Evolutionary conservation across 2,329 filamentous ascomycete genomes (phyloP).

Genomic region (Neospermospora avenae): DNA sequence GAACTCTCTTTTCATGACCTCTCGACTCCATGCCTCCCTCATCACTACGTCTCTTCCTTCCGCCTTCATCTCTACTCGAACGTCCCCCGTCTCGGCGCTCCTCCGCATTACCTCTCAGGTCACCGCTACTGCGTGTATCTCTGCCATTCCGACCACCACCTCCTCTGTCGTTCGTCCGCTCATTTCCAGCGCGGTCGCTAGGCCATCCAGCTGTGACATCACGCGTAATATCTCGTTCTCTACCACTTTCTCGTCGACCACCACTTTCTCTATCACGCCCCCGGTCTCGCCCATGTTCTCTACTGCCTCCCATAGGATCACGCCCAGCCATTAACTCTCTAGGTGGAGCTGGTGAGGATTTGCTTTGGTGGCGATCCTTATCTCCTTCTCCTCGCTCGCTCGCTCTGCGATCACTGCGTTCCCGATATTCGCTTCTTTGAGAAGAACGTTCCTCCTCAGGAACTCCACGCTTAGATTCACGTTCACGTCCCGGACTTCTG

Average conservation of each 20-base stretch:
- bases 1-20: constrained; percentile 30
- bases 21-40: constrained; percentile 28
- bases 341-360: constrained; percentile 13
- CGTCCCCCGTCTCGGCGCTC: constrained; percentile 28
- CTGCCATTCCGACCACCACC: constrained; percentile 22
- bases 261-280: constrained; percentile 27
- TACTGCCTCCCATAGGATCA: constrained; percentile 10
- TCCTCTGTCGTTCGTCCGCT: constrained; percentile 20
- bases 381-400: constrained; percentile 14
- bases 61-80: constrained; percentile 25
- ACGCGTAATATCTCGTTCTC: constrained; percentile 22
- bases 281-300: constrained; percentile 22
- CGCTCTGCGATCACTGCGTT: constrained; percentile 24
- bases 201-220: constrained; percentile 27
- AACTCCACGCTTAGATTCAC: constrained; percentile 30
- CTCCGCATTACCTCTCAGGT: constrained; percentile 16
- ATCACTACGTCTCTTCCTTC: constrained; percentile 33
- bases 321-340: constrained; percentile 22
- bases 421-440: constrained; percentile 30
- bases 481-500: constrained; percentile 28
- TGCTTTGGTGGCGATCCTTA: constrained; percentile 22
- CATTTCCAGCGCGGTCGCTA: constrained; percentile 20
- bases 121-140: constrained; percentile 18
- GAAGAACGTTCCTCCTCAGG: constrained; percentile 28
- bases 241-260: constrained; percentile 24